Conservation (phyloP, 2,329 filamentous ascomycete species). For the Epichloe hybrida region DNA sequence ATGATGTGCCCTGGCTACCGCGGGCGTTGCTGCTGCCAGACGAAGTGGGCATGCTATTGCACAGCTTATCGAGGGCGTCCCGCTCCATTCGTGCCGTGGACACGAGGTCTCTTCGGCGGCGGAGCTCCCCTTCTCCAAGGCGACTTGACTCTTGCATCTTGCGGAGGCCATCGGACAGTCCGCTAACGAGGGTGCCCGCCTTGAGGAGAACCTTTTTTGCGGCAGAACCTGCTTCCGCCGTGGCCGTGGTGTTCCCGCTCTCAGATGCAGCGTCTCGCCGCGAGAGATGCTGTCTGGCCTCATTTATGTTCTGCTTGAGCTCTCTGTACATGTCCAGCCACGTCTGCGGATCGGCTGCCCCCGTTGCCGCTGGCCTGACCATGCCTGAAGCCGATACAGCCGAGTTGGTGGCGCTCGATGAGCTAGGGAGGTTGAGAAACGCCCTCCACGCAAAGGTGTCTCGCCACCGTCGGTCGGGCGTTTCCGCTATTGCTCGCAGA, state of each 20-base stretch:
- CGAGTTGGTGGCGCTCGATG: constrained; percentile 31
- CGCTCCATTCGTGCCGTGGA: constrained; percentile 57
- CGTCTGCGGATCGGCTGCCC: constrained; percentile 45
- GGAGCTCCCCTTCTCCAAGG: constrained; percentile 61
- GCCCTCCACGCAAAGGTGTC: constrained; percentile 57
- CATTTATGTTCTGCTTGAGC: constrained; percentile 48
- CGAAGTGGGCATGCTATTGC: constrained; percentile 36
- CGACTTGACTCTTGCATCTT: constrained; percentile 38
- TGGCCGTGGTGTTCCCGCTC: constrained; percentile 26
- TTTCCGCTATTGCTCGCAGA: constrained; percentile 56
- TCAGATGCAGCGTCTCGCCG: constrained; percentile 43
- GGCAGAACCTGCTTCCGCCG: constrained; percentile 52
- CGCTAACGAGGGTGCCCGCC: constrained; percentile 48
- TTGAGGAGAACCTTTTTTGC: constrained; percentile 62
- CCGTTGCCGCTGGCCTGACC: constrained; percentile 24
- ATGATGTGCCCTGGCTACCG: constrained; percentile 20
- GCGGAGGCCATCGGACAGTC: constrained; percentile 52
- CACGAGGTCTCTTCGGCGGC: constrained; percentile 57
- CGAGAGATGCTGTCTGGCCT: constrained; percentile 58
- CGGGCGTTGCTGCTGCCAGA: constrained; percentile 19
- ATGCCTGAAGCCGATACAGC: constrained; percentile 32
- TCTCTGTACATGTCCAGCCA: constrained; percentile 69
- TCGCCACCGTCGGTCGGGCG: constrained; percentile 64
- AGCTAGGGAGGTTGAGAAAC: constrained; percentile 57
- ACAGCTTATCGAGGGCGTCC: constrained; percentile 63